Conservation (phyloP, 1,284 basidiomycete genomes). For the Ustilago xerochloae region DNA sequence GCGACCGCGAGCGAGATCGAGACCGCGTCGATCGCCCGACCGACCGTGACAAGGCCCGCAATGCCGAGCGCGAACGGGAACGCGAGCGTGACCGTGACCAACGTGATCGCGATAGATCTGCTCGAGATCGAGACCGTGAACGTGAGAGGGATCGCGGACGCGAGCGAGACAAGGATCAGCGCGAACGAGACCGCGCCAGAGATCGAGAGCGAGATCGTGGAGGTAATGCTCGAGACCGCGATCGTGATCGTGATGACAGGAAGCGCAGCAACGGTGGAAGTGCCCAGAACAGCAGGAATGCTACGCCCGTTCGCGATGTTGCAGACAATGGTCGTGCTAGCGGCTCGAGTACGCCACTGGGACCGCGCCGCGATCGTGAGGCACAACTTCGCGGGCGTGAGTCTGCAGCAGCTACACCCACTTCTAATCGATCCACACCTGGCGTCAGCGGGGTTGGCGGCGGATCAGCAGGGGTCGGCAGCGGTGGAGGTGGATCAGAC, state of each 20-base stretch:
- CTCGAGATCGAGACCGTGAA: slow-evolving; percentile 5
- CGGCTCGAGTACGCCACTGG: slow-evolving; percentile 19
- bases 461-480: not conserved
- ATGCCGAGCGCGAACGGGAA: slow-evolving; percentile 25
- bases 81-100: slow-evolving; percentile 16
- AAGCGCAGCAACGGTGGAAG: slow-evolving; percentile 13
- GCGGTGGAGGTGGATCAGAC: slow-evolving; percentile 7
- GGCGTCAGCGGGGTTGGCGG: not conserved
- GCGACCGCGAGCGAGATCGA: slow-evolving; percentile 22
- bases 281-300: slow-evolving; percentile 32
- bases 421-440: slow-evolving; percentile 20
- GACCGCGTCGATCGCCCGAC: slow-evolving; percentile 20
- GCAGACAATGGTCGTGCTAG: slow-evolving; percentile 11
- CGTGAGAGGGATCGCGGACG: slow-evolving; percentile 13
- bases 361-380: slow-evolving; percentile 32
- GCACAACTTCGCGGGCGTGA: slow-evolving; percentile 12
- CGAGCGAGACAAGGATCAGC: not conserved
- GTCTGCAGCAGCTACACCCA: slow-evolving; percentile 13
- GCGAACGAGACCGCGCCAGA: not conserved
- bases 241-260: slow-evolving; percentile 8
- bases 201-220: not conserved
- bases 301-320: slow-evolving; percentile 21
- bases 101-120: slow-evolving; percentile 17
- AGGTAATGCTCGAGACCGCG: not conserved
- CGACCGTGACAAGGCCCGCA: slow-evolving; percentile 28